Evolutionary conservation across 2,329 filamentous ascomycete species (phyloP).

Genomic region (Drechslerella stenobrocha): DNA sequence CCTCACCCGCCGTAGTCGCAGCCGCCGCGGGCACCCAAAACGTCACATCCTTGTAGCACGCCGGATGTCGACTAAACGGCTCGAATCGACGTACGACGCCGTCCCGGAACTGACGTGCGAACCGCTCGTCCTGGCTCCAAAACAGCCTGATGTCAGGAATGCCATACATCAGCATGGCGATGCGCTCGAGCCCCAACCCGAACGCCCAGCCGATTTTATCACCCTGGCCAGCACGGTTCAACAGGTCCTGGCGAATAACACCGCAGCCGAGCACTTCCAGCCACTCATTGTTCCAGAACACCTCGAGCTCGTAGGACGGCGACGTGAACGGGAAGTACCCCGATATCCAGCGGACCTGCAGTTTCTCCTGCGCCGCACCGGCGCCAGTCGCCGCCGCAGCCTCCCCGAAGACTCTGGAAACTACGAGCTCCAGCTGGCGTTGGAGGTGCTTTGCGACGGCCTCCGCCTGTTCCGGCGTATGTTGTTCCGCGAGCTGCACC

Average conservation of each 20-base stretch:
- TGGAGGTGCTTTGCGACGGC: slow-evolving; percentile 85
- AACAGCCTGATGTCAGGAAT: slow-evolving; percentile 96
- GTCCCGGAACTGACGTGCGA: slow-evolving; percentile 76
- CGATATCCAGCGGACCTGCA: slow-evolving; percentile 90
- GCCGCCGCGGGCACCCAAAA: slow-evolving; percentile 73
- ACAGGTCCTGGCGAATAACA: slow-evolving; percentile 79
- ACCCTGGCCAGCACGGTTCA: slow-evolving; percentile 69
- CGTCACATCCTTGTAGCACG: slow-evolving; percentile 86
- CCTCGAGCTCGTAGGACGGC: slow-evolving; percentile 93
- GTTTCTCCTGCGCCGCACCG: slow-evolving; percentile 67
- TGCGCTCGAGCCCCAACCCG: slow-evolving; percentile 87
- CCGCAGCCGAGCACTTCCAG: slow-evolving; percentile 94
- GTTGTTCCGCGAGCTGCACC: slow-evolving; percentile 68
- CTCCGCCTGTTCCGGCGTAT: slow-evolving; percentile 75
- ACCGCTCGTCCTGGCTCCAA: slow-evolving; percentile 84
- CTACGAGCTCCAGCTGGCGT: slow-evolving; percentile 82
- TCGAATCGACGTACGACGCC: slow-evolving; percentile 67
- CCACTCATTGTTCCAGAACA: slow-evolving; percentile 93
- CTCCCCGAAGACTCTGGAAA: slow-evolving; percentile 75
- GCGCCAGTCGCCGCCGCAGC: slow-evolving; percentile 69
- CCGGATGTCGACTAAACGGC: slow-evolving; percentile 88
- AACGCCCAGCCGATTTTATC: slow-evolving; percentile 86
- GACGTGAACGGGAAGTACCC: slow-evolving; percentile 97
- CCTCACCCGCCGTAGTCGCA: slow-evolving; percentile 55
- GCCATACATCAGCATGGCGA: slow-evolving; percentile 95